Base-by-base conservation (phyloP, 2,329 filamentous ascomycete species). In the Mariannaea elegans region DNA sequence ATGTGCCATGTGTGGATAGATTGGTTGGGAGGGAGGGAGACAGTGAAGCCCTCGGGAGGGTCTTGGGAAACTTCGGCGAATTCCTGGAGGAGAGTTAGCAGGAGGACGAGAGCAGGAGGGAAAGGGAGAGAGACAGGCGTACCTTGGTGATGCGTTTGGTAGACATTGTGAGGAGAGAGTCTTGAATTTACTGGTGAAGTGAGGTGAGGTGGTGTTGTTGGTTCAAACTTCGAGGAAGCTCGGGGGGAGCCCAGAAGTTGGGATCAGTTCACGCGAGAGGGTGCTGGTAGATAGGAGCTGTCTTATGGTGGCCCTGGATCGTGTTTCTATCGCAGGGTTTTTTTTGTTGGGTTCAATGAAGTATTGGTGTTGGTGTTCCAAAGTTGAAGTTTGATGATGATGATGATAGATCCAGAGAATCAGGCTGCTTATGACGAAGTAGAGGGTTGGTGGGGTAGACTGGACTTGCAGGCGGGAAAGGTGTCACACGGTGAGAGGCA, bases 1-100 rank as follows among this genome's bases (percentile, higher is more conserved):
- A 84, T 72, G 73, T 81, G 77, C 85, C 85, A 87, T 36, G 71
- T 78, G 78, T 83, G 78, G 54, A 87, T 75, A 73, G 84, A 75
- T 46, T 77, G 65, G 63, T 82, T 80, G 62, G 75, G 72, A 53
- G 81, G 75, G 16, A 86, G 81, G 58, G 71, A 34, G 70, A 87
- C 68, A 59, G 72, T 73, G 73, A 83, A 82, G 70, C 81, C 83
- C 0, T 71, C 56, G 0, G 83, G 83, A 0, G 84, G 82, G 34
- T 71, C 67, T 59, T 77, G 64, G 51, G 76, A 80, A 79, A 83
- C 81, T 62, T 87, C 82, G 64, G 75, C 76, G 66, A 82, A 81
- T 72, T 87, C 85, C 85, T 87, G 72, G 38, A 54, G 9, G 16
- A 19, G 23, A 16, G 27, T 16, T 18, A 41, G 24, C 5, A 16